Base-by-base conservation (phyloP, 2,329 filamentous ascomycete species). In the Thelonectria olida region DNA sequence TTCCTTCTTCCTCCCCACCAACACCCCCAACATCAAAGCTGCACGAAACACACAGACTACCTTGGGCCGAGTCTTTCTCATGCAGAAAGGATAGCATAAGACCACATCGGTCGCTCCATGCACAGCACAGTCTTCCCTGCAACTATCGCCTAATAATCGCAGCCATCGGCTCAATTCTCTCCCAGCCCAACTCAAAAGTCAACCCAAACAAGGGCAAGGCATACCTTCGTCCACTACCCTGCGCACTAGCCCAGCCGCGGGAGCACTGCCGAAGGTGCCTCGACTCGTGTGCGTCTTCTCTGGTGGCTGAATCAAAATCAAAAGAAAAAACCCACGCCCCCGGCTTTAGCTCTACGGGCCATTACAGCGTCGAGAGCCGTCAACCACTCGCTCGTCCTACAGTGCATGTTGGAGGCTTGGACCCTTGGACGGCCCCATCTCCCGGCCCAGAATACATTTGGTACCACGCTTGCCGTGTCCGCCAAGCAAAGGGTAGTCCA, bases 261-360 rank as follows among this genome's bases (percentile, higher is more conserved):
- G 52, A 54, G 50, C 64, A 50, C 47, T 67, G 55, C 67, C 66
- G 55, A 60, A 61, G 12, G 59, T 55, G 62, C 56, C 44, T 62
- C 59, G 59, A 65, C 57, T 71, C 61, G 58, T 63, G 63, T 56
- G 58, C 62, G 53, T 57, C 49, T 34, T 66, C 50, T 62, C 59
- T 57, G 62, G 66, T 69, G 68, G 68, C 68, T 71, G 61, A 68
- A 69, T 69, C 58, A 68, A 58, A 69, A 54, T 25, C n/a, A 45
- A 38, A 55, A 50, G 56, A 58, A 52, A 66, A 28, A 58, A 61
- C 56, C 51, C 58, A 63, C 59, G 55, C 58, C 58, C 61, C 64
- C 58, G 53, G 54, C 54, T 63, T 54, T 64, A 66, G 63, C 63
- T 67, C 67, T 48, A 58, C 47, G 54, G 61, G 44, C 53, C 51